Base-by-base conservation (phyloP, 768 basidiomycete species). In the Collybiopsis luxurians region DNA sequence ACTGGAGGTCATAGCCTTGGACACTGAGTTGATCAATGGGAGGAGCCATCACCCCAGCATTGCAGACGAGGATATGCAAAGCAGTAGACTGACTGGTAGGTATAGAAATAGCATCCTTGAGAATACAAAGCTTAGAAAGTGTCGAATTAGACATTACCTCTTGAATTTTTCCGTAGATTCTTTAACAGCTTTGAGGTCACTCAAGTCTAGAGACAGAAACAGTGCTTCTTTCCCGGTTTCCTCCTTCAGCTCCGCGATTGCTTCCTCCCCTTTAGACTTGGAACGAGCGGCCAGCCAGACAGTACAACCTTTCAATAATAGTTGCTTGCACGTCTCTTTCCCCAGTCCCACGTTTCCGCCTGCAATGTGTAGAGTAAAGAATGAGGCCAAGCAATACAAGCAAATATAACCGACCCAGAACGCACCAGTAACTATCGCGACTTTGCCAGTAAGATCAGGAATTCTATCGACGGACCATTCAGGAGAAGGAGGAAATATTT, bases 191-290 rank as follows among this genome's bases (percentile, higher is more conserved):
- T 56, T 55, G 11, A 73, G 60, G 49, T 68, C 63, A 3, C 57
- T 59, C n/a, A 71, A 60, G 38, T 73, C 70, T 17, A 73, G 54
- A 13, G 60, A 51, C 23, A 71, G 60, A 57, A 67, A 65, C 10
- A 62, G 47, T 24, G 62, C 59, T 26, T 62, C 59, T 30, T 62
- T 61, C 13, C 63, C 64, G 21, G 63, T 66, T 13, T 55, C 54
- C 19, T 61, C 53, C 45, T 57, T 60, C n/a, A 66, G 57, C 24
- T 61, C 63, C 27, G 59, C 28, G 31, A 64, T 65, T 3, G 64
- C 60, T 15, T 52, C 49, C 53, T 66, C 55, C 3, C 56, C 63
- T 21, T 59, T 62, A 28, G 45, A 5, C 15, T 47, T 47, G 6
- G 45, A 47, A 47, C 45, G 45, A 27, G 45, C 24, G 7, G 45